These are phyloP conservation scores for Suillus alpinus DNA, from an alignment of 768 basidiomycete species.

Conservation along the genomic window DNA sequence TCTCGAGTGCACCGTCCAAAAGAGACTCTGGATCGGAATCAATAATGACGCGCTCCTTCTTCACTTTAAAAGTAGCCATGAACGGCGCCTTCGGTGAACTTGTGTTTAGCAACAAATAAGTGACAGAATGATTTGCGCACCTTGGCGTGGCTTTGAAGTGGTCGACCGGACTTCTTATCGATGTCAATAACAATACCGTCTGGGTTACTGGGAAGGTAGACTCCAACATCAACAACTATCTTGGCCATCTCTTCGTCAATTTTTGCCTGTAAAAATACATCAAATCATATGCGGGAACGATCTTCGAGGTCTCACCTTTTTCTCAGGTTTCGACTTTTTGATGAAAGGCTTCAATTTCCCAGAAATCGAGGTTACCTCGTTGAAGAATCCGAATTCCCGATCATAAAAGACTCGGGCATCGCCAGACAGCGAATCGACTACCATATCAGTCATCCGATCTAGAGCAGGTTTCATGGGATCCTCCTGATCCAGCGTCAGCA, in stretches of 20 bases:
- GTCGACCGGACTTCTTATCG: slow-evolving; percentile 93
- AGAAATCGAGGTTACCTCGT: slow-evolving; percentile 96
- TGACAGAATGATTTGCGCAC: slow-evolving; percentile 36
- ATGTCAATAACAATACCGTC: slow-evolving; percentile 97
- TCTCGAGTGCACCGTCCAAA: slow-evolving; percentile 58
- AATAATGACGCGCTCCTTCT: slow-evolving; percentile 74
- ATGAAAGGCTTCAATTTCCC: slow-evolving; percentile 96
- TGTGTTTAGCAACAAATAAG: neutral
- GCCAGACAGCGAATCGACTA: slow-evolving; percentile 85
- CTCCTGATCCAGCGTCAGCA: slow-evolving; percentile 48
- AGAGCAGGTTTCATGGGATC: slow-evolving; percentile 96
- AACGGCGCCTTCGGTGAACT: slow-evolving; percentile 79
- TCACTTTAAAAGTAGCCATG: slow-evolving; percentile 99
- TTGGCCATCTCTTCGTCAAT: slow-evolving; percentile 99
- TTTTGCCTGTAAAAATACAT: slow-evolving; percentile 63
- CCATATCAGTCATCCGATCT: slow-evolving; percentile 78
- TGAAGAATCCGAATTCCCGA: slow-evolving; percentile 93
- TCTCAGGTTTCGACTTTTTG: slow-evolving; percentile 92
- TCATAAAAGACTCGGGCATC: slow-evolving; percentile 88
- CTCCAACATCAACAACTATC: slow-evolving; percentile 89
- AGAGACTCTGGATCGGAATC: slow-evolving; percentile 73
- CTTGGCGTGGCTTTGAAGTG: slow-evolving; percentile 97
- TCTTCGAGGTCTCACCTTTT: slow-evolving; percentile 59
- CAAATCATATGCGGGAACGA: neutral
- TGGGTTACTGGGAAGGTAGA: slow-evolving; percentile 96